These are phyloP conservation scores for Isabelozyma pseudorhagii DNA, from an alignment of 805 yeast species.

Conservation along the genomic window DNA sequence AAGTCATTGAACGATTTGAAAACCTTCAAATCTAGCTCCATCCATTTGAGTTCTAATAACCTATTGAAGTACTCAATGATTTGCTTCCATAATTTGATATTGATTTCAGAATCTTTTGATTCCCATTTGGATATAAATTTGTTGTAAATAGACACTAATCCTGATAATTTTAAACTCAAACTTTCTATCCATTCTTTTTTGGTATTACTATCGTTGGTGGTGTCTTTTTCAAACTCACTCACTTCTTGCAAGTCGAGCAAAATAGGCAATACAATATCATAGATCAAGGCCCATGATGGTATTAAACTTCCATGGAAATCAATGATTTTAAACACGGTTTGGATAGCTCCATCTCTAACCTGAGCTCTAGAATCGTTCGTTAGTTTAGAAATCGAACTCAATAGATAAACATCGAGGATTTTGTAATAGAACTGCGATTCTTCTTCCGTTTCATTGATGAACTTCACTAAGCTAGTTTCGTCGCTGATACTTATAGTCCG, in stretches of 20 bases:
- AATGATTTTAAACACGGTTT: conserved; percentile 79
- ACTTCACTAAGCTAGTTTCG: conserved; percentile 5
- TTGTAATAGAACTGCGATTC: conserved; percentile 7
- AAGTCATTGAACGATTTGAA: conserved; percentile 53
- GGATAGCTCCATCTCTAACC: conserved; percentile 86
- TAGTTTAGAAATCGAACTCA: conserved; percentile 59
- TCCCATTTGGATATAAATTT: conserved; percentile 43
- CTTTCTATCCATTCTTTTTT: conserved; percentile 58
- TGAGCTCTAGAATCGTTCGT: conserved; percentile 68
- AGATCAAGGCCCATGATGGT: conserved; percentile 68
- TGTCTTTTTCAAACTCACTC: conserved; percentile 6
- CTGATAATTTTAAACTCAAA: conserved; percentile 56
- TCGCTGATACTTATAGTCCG: neutral
- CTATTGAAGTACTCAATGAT: conserved; percentile 48
- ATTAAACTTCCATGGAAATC: conserved; percentile 60
- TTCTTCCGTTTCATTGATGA: conserved; percentile 4
- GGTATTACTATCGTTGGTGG: conserved; percentile 4
- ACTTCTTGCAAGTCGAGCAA: conserved; percentile 29
- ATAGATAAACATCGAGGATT: conserved; percentile 41
- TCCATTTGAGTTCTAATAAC: conserved; percentile 38
- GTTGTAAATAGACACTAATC: conserved; percentile 60
- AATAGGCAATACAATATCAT: conserved; percentile 56
- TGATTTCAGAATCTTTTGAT: conserved; percentile 6
- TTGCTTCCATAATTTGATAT: conserved; percentile 50
- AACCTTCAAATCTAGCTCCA: conserved; percentile 53